Base-by-base conservation (phyloP, 331 rosid genomes). In the Pyracantha coccinea region DNA sequence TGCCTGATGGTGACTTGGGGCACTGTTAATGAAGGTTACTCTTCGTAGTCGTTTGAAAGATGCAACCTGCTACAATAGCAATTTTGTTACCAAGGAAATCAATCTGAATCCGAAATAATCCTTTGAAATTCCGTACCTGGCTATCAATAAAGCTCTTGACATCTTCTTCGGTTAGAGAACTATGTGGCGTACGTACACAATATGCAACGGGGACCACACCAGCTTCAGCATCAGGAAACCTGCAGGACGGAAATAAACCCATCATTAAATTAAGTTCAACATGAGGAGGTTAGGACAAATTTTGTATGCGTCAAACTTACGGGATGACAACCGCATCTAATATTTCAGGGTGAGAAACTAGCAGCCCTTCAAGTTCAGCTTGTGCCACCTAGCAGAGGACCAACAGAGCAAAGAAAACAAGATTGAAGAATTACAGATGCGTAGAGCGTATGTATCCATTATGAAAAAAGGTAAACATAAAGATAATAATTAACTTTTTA, bases 301-400 rank as follows among this genome's bases (percentile, higher is more conserved):
- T 28, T 13, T 35, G 54, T 50, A 28, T 7, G 63, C 60, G 59
- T 10, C 62, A 54, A 5, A 84, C 95, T 88, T 83, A 92, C 98
- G 96, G 95, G 78, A 92, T 89, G 79, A 92, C 98, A 70, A 92
- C 98, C 8, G 98, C 94, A 69, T 92, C 98, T 58, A 87, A 78
- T 78, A 92, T 86, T 80, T 90, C 94, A 45, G 96, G 93, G 80
- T 92, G 96, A 83, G 96, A 90, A 78, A 92, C 84, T 41, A 92
- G 91, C 73, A 90, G 85, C 44, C 91, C 96, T 86, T 92, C 98
- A 41, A 92, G 92, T 77, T 90, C 98, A 25, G 98, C 96, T 50
- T 96, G 98, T 6, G 98, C 98, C 79, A 92, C 94, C 98, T 90
- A 82, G 55, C 15, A 74, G n/a, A 31, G 73, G 31, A 57, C 70